These are phyloP conservation scores for Yarrowia bubula DNA, from an alignment of 805 yeast genomes.

Conservation along the genomic window DNA sequence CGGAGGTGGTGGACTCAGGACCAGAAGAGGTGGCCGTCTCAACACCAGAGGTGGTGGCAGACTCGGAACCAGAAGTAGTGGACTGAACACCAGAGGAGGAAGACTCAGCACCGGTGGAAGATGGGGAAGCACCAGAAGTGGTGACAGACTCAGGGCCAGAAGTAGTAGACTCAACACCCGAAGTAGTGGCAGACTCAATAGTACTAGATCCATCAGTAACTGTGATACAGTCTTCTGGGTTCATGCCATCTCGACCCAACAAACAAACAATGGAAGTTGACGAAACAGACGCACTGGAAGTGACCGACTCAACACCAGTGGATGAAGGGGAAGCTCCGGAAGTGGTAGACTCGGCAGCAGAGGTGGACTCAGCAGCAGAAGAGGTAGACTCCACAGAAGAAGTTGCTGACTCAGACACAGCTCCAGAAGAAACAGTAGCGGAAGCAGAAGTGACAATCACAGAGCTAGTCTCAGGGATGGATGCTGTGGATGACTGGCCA, in stretches of 20 bases:
- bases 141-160: background rate
- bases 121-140: background rate
- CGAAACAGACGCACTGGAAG: background rate
- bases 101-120: background rate
- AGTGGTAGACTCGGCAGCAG: background rate
- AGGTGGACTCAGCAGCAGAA: background rate
- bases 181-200: background rate
- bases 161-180: background rate
- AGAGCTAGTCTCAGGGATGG: background rate
- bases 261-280: too few species aligned
- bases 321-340: background rate
- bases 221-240: background rate
- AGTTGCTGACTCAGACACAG: background rate
- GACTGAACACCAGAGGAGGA: background rate
- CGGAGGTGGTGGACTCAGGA: background rate
- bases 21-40: background rate
- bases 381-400: background rate
- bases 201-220: background rate
- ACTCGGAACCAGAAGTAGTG: background rate
- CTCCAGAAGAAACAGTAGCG: background rate
- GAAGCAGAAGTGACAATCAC: background rate
- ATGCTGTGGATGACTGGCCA: background rate
- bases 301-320: background rate
- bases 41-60: background rate
- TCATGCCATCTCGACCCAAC: background rate